These are phyloP conservation scores for Pseudogymnoascus sp. DNA, from an alignment of 2,329 filamentous ascomycete genomes.

Conservation along the genomic window DNA sequence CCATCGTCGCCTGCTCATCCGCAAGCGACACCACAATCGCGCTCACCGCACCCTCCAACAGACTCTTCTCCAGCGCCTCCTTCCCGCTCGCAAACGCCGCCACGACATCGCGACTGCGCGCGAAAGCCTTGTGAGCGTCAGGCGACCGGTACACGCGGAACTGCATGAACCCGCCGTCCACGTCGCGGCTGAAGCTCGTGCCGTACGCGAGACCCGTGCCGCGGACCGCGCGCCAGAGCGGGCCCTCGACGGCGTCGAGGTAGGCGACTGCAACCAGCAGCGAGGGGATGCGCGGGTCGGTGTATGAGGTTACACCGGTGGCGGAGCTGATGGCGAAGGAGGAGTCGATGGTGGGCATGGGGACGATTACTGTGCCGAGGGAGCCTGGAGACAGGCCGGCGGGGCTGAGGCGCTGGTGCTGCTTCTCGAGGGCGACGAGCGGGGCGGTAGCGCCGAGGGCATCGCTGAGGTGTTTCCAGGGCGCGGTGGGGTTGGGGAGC, in stretches of 20 bases:
- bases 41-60: conserved; percentile 80
- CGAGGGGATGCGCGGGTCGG: conserved; percentile 70
- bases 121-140: conserved; percentile 78
- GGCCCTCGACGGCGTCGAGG: conserved; percentile 87
- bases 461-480: conserved; percentile 54
- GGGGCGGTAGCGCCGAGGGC: conserved; percentile 33
- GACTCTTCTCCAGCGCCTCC: conserved; percentile 58
- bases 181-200: conserved; percentile 66
- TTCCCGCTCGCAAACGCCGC: conserved; percentile 65
- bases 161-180: conserved; percentile 71
- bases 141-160: conserved; percentile 88
- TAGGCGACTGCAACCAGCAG: conserved; percentile 85
- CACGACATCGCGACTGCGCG: conserved; percentile 67
- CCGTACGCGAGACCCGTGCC: conserved; percentile 93
- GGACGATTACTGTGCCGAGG: conserved; percentile 68
- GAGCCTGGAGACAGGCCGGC: conserved; percentile 69
- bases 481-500: conserved; percentile 64
- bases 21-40: conserved; percentile 81
- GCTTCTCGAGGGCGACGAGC: conserved; percentile 63
- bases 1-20: conserved; percentile 81
- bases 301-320: conserved; percentile 65
- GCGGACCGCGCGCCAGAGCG: conserved; percentile 86
- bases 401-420: conserved; percentile 62
- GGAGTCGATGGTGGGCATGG: conserved; percentile 87
- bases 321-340: conserved; percentile 76